These are phyloP conservation scores for Calonectria pseudoturangicola DNA, from an alignment of 2,329 filamentous ascomycete genomes.

Conservation along the genomic window DNA sequence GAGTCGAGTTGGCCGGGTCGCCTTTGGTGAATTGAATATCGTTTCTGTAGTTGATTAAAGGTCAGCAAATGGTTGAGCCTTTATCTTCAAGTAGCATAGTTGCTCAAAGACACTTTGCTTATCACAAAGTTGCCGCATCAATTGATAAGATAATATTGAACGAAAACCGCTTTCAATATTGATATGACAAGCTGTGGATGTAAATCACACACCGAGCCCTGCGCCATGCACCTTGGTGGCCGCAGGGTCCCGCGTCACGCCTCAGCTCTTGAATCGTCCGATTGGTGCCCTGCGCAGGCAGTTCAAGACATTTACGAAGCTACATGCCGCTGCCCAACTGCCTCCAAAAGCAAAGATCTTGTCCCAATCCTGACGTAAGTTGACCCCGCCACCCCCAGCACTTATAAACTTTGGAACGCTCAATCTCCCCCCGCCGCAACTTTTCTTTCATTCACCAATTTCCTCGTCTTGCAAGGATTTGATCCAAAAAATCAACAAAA, in stretches of 20 bases:
- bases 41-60: not conserved
- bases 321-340: slow-evolving; percentile 24
- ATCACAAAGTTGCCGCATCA: not conserved
- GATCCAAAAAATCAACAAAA: not conserved
- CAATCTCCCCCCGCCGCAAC: slow-evolving; percentile 20
- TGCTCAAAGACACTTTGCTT: not conserved
- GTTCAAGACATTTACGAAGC: slow-evolving; percentile 26
- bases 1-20: not conserved
- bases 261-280: slow-evolving; percentile 45
- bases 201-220: not conserved
- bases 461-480: not conserved
- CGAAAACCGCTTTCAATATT: not conserved
- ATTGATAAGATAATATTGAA: not conserved
- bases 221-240: slow-evolving; percentile 44
- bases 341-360: slow-evolving; percentile 26
- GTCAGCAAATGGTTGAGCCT: not conserved
- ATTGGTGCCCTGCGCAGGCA: slow-evolving; percentile 39
- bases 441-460: slow-evolving; percentile 11
- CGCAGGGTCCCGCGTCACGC: slow-evolving; percentile 33
- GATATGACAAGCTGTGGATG: not conserved
- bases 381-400: slow-evolving; percentile 25
- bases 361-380: slow-evolving; percentile 39
- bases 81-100: too few relatives aligned
- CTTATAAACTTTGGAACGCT: slow-evolving; percentile 39
- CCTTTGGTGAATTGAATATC: not conserved